phyloP scores from a whole-genome alignment of 179 eudicot species.

The Spinacia oleracea region DNA sequence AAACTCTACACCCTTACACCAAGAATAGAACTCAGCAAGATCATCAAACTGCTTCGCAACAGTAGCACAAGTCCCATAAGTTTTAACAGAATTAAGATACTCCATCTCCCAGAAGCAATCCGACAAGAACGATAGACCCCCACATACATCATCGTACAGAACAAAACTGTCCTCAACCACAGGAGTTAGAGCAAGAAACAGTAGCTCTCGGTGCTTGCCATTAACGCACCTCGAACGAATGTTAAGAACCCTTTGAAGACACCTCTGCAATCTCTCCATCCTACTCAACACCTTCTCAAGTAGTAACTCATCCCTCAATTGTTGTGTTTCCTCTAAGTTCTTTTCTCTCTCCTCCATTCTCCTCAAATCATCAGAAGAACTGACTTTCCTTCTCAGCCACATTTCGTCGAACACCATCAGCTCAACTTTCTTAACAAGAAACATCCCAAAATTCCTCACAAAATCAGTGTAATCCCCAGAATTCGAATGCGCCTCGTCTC shows the following conservation, averaged over 20 bases:
- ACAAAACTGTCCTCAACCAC: slow-evolving; percentile 61
- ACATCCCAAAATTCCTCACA: slow-evolving; percentile 53
- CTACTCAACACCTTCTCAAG: slow-evolving; percentile 52
- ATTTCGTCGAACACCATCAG: slow-evolving; percentile 35
- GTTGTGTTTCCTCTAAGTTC: slow-evolving; percentile 33
- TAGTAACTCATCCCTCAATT: slow-evolving; percentile 39
- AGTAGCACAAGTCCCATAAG: slow-evolving; percentile 53
- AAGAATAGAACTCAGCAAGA: slow-evolving; percentile 46
- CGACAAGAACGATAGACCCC: slow-evolving; percentile 42
- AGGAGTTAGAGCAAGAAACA: slow-evolving; percentile 45
- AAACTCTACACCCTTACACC: slow-evolving; percentile 56
- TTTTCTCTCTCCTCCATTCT: slow-evolving; percentile 18
- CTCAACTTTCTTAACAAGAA: slow-evolving; percentile 60
- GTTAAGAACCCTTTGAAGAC: slow-evolving; percentile 53
- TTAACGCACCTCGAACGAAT: slow-evolving; percentile 50
- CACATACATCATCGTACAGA: slow-evolving; percentile 52
- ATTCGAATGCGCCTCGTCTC: slow-evolving; percentile 45
- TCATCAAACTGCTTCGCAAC: slow-evolving; percentile 62
- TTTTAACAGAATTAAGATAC: slow-evolving; percentile 48
- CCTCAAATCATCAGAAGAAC: slow-evolving; percentile 31
- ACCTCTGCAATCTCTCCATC: slow-evolving; percentile 46
- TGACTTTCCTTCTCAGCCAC: slow-evolving; percentile 28
- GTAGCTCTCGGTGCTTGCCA: slow-evolving; percentile 39
- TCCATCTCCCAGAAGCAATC: slow-evolving; percentile 55
- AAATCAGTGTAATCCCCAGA: slow-evolving; percentile 65